Conservation (phyloP, 1,284 basidiomycete genomes). For the Ustilago vetiveriae region DNA sequence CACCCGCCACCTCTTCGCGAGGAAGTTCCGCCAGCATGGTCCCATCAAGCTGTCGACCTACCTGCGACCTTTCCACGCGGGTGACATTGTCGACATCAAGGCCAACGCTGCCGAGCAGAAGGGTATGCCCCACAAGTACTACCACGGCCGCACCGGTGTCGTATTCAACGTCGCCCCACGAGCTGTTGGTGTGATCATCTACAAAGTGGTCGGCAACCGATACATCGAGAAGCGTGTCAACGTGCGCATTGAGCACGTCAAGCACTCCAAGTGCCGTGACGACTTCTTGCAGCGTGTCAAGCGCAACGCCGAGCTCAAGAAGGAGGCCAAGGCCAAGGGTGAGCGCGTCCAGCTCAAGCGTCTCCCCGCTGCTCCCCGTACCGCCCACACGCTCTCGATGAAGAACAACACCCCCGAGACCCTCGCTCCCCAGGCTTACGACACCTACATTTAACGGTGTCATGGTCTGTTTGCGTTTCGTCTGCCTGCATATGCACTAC, state of each 20-base stretch:
- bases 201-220: conserved; percentile 99
- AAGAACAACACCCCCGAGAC: conserved; percentile 88
- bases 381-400: conserved; percentile 78
- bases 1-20: conserved; percentile 94
- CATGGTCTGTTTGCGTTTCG: no score
- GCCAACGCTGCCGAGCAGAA: conserved; percentile 98
- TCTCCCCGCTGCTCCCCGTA: conserved; percentile 83
- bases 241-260: conserved; percentile 96
- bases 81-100: conserved; percentile 99
- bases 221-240: conserved; percentile 99
- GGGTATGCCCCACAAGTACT: conserved; percentile 96
- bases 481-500: conserved; percentile 13
- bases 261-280: conserved; percentile 97
- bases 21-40: conserved; percentile 79
- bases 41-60: conserved; percentile 90
- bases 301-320: conserved; percentile 86
- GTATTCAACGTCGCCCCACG: conserved; percentile 97
- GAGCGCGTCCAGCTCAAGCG: conserved; percentile 88
- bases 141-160: conserved; percentile 87
- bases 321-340: conserved; percentile 75
- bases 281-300: conserved; percentile 98
- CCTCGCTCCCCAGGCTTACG: conserved; percentile 84
- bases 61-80: conserved; percentile 90
- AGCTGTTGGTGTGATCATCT: conserved; percentile 94
- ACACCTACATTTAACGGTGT: conserved; percentile 67